Evolutionary conservation across 73 alveolate species (phyloP).

Genomic region (Paramecium pentaurelia): DNA sequence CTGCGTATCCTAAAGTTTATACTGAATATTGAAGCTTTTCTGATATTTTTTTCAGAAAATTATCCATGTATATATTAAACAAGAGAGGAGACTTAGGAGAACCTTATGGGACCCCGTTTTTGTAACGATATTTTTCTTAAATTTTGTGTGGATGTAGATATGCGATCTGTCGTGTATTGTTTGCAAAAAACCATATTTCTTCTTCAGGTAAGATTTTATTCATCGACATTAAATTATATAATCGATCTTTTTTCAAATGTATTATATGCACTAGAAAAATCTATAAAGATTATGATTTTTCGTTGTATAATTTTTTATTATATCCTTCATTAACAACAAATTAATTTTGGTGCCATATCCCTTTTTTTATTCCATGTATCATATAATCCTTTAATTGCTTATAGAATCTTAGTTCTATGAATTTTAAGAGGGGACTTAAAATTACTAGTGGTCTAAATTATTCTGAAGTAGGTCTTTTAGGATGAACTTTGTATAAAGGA

Average conservation of each 20-base stretch:
- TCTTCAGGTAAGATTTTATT: background rate
- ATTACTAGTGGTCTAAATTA: background rate
- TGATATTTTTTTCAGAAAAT: background rate
- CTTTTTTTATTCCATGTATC: background rate
- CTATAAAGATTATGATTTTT: background rate
- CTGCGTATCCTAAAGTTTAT: no score
- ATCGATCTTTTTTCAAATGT: background rate
- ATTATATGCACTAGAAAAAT: background rate
- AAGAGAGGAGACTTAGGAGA: background rate
- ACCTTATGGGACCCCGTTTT: background rate
- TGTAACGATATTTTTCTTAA: background rate
- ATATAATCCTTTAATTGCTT: background rate
- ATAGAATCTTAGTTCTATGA: background rate
- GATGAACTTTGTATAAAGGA: background rate
- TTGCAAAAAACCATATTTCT: background rate
- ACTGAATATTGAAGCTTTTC: background rate
- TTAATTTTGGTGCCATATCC: no score
- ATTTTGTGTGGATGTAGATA: background rate
- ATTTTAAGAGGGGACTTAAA: background rate
- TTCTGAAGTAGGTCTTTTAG: background rate
- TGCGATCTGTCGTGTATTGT: background rate
- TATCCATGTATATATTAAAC: background rate
- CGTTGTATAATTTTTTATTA: no score
- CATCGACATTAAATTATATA: background rate
- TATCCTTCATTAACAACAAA: background rate